Conservation (phyloP, 2,329 filamentous ascomycete genomes). For the Ascochyta pisi region DNA sequence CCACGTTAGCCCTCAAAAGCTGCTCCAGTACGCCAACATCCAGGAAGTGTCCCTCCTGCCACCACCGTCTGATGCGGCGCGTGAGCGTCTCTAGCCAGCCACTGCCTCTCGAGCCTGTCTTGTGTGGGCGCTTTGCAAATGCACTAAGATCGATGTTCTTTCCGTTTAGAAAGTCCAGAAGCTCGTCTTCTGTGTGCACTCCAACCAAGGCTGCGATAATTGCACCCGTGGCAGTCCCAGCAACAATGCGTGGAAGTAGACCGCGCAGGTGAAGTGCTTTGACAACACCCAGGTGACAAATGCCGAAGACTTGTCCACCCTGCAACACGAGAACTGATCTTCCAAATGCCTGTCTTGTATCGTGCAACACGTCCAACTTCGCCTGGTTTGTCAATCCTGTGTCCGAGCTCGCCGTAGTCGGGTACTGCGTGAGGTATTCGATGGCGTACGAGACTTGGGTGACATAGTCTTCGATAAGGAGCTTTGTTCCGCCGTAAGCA, state of each 20-base stretch:
- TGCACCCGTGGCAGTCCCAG: slow-evolving; percentile 88
- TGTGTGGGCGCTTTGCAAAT: slow-evolving; percentile 61
- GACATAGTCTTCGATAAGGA: slow-evolving; percentile 90
- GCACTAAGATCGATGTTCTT: slow-evolving; percentile 83
- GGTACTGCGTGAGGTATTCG: slow-evolving; percentile 74
- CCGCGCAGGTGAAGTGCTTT: slow-evolving; percentile 84
- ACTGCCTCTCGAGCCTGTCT: slow-evolving; percentile 36
- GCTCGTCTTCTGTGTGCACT: slow-evolving; percentile 84
- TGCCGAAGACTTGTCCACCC: slow-evolving; percentile 87
- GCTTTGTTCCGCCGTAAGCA: slow-evolving; percentile 87
- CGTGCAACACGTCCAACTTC: slow-evolving; percentile 85
- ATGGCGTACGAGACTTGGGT: slow-evolving; percentile 82
- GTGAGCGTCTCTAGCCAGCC: slow-evolving; percentile 63
- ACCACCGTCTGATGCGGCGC: slow-evolving; percentile 72
- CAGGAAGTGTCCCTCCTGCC: slow-evolving; percentile 80
- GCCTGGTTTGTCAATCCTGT: slow-evolving; percentile 71
- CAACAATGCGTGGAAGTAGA: slow-evolving; percentile 86
- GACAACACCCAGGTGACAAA: slow-evolving; percentile 89
- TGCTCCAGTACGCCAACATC: slow-evolving; percentile 83
- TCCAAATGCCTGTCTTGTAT: slow-evolving; percentile 87
- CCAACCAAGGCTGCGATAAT: slow-evolving; percentile 88
- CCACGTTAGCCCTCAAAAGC: slow-evolving; percentile 83
- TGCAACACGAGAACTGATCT: slow-evolving; percentile 85
- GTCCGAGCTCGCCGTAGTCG: slow-evolving; percentile 59
- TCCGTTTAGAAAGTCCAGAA: slow-evolving; percentile 77